Base-by-base conservation (phyloP, 192 early-diverging fungal genomes). In the Irineochytrium annulatum region DNA sequence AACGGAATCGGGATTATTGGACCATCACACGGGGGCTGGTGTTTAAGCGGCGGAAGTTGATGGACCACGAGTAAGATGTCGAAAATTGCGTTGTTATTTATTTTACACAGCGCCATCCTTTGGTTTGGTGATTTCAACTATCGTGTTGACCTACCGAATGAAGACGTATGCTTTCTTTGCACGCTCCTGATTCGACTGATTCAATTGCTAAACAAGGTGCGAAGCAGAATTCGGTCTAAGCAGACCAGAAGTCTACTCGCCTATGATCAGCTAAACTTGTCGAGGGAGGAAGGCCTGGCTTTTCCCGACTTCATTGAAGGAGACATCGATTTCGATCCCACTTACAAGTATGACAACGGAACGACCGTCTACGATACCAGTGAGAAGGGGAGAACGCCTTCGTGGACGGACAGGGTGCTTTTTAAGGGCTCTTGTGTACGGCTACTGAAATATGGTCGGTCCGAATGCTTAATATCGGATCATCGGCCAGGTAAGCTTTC, bases 91-190 rank as follows among this genome's bases (percentile, higher is more conserved):
- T 22, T 20, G 46, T 26, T 33, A 8, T 55, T 26, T 55, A 5
- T n/a, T 26, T 19, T 34, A 4, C 17, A 56, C 6, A 57, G 53
- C 20, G 74, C 70, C 27, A 70, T 89, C 26, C 69, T 82, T 20
- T 95, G 89, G 89, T 76, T 90, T 20, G 90, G 93, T n/a, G 95
- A 97, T 69, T 80, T 96, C 31, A 98, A 98, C 71, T 98, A 95
- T 71, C 86, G 95, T n/a, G 88, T 96, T 46, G 81, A 89, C 31
- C 75, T 85, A 62, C 45, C 76, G 16, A 84, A 90, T 20, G 75
- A 86, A 33, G 68, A 78, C 32, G 90, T 87, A 1, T 39, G 54
- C 11, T 32, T 31, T 55, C 30, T 11, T 5, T n/a, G 49, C 20
- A 17, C 16, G 29, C 6, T 49, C 11, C 16, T 45, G 14, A 3